Evolutionary conservation across 1,284 basidiomycete species (phyloP).

Genomic region (Malassezia equina): DNA sequence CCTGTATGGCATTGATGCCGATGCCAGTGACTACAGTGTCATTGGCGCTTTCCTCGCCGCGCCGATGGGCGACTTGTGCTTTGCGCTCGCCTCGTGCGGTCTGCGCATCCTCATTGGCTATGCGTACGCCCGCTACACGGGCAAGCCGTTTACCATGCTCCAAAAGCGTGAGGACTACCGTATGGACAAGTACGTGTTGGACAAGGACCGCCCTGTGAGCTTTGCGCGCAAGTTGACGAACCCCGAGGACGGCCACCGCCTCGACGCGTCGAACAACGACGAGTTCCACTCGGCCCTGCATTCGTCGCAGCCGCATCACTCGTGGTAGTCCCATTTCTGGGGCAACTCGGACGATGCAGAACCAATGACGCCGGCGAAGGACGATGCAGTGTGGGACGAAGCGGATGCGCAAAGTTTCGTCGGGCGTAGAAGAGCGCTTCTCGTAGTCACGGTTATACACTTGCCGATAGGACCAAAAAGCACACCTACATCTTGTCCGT

Average conservation of each 20-base stretch:
- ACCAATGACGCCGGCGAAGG: not conserved
- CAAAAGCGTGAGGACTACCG: conserved; percentile 27
- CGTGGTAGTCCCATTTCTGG: not conserved
- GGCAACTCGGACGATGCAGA: not conserved
- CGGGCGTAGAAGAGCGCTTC: not conserved
- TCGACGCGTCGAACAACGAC: not conserved
- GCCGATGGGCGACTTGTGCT: conserved; percentile 39
- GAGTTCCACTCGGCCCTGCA: conserved; percentile 8
- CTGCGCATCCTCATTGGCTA: conserved; percentile 22
- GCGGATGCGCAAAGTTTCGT: too few relatives aligned
- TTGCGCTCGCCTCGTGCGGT: conserved; percentile 22
- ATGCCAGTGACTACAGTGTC: conserved; percentile 38
- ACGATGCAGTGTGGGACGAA: not conserved
- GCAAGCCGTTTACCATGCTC: conserved; percentile 25
- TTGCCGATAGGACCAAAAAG: too few relatives aligned
- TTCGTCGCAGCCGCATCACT: not conserved
- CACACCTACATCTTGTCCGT: too few relatives aligned
- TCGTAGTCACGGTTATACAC: too few relatives aligned
- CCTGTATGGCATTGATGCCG: conserved; percentile 22
- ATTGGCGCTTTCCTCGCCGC: conserved; percentile 46
- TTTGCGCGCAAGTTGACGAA: conserved; percentile 29
- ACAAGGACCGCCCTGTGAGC: conserved; percentile 31
- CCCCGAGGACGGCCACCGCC: conserved; percentile 26
- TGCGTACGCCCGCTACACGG: conserved; percentile 22
- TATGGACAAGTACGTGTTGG: conserved; percentile 23